Conservation (phyloP, 306 rosid species). For the Abrus pulchellus region DNA sequence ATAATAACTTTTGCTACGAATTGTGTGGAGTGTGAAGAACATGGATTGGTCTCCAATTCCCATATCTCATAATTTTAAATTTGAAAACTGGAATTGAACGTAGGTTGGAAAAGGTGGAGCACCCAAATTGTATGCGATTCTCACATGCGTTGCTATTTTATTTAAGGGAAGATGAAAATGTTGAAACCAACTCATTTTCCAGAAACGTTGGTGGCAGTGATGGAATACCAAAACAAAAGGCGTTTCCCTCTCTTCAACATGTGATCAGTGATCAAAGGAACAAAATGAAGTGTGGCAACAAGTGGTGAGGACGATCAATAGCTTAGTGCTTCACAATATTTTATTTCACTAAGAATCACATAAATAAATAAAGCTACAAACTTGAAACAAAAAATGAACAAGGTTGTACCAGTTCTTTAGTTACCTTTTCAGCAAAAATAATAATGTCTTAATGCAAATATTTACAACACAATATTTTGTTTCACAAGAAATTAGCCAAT, state of each 20-base stretch:
- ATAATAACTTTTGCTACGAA: neutral
- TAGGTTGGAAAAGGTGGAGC: neutral
- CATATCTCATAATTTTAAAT: neutral
- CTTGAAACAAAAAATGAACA: too few species aligned
- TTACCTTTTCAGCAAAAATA: too few species aligned
- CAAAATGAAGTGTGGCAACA: neutral
- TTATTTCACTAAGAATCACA: too few species aligned
- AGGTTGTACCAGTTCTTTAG: too few species aligned
- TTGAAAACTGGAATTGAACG: constrained; percentile 1
- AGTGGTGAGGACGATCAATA: neutral
- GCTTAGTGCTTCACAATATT: neutral
- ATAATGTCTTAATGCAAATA: too few species aligned
- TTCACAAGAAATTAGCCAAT: too few species aligned
- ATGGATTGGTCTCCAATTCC: neutral
- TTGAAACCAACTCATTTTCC: neutral
- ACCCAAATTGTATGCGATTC: neutral
- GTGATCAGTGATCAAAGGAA: neutral
- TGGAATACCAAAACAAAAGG: neutral
- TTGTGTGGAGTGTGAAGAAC: neutral
- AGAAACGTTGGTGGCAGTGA: neutral
- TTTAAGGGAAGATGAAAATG: neutral
- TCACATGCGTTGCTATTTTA: neutral
- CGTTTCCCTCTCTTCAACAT: neutral
- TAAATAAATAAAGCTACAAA: too few species aligned
- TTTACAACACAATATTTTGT: too few species aligned